Evolutionary conservation across 257 asterid species (phyloP), one percentile per base, ranked within the genome.

Genomic region (Striga asiatica): DNA sequence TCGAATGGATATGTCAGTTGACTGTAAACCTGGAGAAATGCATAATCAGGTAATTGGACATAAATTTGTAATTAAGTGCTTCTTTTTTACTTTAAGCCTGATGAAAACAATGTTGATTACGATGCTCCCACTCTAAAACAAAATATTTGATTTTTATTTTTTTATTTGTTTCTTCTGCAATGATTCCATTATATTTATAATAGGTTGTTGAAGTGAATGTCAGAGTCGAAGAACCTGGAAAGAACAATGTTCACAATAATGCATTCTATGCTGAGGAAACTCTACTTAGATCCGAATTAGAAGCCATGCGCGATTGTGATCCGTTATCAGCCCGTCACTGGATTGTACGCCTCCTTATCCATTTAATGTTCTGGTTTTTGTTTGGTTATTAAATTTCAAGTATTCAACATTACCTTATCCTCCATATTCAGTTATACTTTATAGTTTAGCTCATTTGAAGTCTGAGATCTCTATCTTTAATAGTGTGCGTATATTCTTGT

Each of bases 1-100:
- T 57, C 97, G 98, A 35, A 77, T 92, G 97, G 94, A 92, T 70
- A 92, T 92, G 97, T 71, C 94, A 11, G 94, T 92, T 24, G 98
- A 92, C 69, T 82, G 88, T 60, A 92, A 79, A 58, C 91, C 98
- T 61, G 98, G 93, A 50, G 98, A 92, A 74, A 78, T 76, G 58
- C 83, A 80, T 76, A 92, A 88, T 73, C 98, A 92, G 93, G 98
- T 84, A 72, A 25, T 22, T 51, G 23, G n/a, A 17, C 27, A 1
- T 9, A 14, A 25, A 42, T n/a, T 11, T 32, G 16, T 35, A 51
- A 20, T 11, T 43, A 7, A 12, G 32, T 12, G 23, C 21, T 5
- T 25, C 17, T 25, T 46, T 35, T 48, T 50, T 39, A 46, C 42
- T 35, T 19, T 24, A n/a, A 41, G 24, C 35, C 45, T 28, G 21